phyloP scores from a whole-genome alignment of 2,329 filamentous ascomycete genomes.

The Alternaria tenuissima region DNA sequence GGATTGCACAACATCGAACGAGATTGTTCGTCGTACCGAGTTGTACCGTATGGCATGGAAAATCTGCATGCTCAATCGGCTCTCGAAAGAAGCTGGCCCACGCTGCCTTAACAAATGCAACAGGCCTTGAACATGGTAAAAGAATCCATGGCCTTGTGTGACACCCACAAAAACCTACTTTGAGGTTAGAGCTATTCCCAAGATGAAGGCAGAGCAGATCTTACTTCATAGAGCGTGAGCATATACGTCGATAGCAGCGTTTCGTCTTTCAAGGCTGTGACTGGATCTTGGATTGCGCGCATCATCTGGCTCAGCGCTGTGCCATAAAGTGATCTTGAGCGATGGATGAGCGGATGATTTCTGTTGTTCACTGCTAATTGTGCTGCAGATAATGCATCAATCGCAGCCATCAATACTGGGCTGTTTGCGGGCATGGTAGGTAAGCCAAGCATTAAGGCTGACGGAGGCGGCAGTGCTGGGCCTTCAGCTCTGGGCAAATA shows the following conservation, averaged over 20 bases:
- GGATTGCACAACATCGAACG: neutral
- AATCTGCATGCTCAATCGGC: conserved; percentile 40
- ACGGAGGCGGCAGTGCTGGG: conserved; percentile 45
- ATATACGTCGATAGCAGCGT: conserved; percentile 48
- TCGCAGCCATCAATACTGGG: conserved; percentile 40
- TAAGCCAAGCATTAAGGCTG: conserved; percentile 45
- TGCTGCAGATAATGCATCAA: conserved; percentile 47
- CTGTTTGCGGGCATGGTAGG: conserved; percentile 43
- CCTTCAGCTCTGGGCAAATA: conserved; percentile 42
- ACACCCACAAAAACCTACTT: conserved; percentile 47
- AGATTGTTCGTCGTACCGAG: conserved; percentile 30
- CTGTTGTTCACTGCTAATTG: conserved; percentile 46
- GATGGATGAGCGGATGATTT: conserved; percentile 41
- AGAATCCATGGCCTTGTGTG: conserved; percentile 46
- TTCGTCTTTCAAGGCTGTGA: conserved; percentile 41
- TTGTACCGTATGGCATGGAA: conserved; percentile 50
- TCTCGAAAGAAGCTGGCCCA: conserved; percentile 43
- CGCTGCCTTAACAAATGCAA: conserved; percentile 43
- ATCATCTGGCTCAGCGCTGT: conserved; percentile 45
- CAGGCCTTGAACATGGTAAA: conserved; percentile 49
- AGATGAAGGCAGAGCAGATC: neutral
- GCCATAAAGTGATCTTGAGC: conserved; percentile 47
- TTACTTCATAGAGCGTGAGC: conserved; percentile 46
- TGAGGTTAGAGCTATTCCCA: neutral
- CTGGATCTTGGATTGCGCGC: conserved; percentile 39